phyloP scores from a whole-genome alignment of 805 yeast species.

The Monosporozyma unispora region DNA sequence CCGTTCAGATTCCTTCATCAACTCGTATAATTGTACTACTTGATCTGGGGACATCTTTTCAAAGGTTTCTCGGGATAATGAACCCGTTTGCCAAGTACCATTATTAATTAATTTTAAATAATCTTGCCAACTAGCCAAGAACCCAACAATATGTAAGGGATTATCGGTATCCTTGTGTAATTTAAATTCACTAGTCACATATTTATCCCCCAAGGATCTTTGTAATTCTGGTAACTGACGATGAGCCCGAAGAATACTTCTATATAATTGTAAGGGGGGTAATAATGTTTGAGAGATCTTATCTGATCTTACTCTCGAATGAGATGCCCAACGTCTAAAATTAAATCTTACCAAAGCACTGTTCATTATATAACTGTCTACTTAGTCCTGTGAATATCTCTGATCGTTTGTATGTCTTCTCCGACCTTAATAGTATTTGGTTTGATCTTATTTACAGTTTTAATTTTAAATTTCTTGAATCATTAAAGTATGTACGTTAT shows the following conservation, averaged over 20 bases:
- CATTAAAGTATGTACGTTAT: not conserved
- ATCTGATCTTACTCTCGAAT: constrained; percentile 12
- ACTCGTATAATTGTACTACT: constrained; percentile 68
- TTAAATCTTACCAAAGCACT: not conserved
- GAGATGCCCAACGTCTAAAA: not conserved
- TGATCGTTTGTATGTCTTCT: no score
- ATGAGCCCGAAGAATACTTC: constrained; percentile 80
- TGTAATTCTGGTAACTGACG: constrained; percentile 53
- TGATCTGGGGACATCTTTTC: constrained; percentile 89
- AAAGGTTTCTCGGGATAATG: constrained; percentile 53
- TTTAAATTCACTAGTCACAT: constrained; percentile 82
- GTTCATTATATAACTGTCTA: not conserved
- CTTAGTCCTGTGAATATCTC: not conserved
- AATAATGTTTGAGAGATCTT: constrained; percentile 35
- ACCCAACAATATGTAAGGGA: constrained; percentile 90
- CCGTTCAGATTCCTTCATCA: constrained; percentile 58
- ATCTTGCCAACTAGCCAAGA: constrained; percentile 90
- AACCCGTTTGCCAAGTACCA: constrained; percentile 55
- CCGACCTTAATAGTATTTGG: not conserved
- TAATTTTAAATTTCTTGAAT: not conserved
- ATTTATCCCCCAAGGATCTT: constrained; percentile 77
- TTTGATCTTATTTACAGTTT: not conserved
- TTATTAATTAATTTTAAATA: constrained; percentile 52
- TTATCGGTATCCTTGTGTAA: constrained; percentile 76
- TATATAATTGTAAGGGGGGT: constrained; percentile 75